These are phyloP conservation scores for Neonothopanus nambi DNA, from an alignment of 1,284 basidiomycete genomes.

Conservation along the genomic window DNA sequence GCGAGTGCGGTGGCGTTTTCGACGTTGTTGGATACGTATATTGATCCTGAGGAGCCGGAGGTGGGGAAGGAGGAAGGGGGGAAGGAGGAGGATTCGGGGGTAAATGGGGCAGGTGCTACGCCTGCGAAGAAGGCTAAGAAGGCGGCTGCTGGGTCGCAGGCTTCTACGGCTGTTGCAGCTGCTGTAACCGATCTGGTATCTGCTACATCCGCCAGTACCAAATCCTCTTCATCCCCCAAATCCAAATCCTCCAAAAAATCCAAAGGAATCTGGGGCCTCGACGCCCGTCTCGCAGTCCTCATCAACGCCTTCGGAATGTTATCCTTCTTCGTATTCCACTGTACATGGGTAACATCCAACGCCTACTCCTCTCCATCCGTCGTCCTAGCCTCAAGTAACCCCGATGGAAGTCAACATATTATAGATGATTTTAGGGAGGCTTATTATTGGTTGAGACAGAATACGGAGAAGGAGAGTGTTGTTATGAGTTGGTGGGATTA, in stretches of 20 bases:
- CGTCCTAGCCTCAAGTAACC: conserved; percentile 81
- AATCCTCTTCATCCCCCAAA: conserved; percentile 18
- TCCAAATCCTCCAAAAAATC: conserved; percentile 25
- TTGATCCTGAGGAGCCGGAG: conserved; percentile 71
- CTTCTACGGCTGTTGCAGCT: conserved; percentile 21
- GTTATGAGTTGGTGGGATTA: conserved; percentile 99
- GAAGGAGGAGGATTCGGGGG: conserved; percentile 27
- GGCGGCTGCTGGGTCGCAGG: conserved; percentile 29
- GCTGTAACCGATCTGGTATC: conserved; percentile 43
- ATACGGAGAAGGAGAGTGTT: conserved; percentile 89
- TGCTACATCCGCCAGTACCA: conserved; percentile 37
- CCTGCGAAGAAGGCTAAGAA: conserved; percentile 56
- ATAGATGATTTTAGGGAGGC: conserved; percentile 99
- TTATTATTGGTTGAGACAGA: conserved; percentile 99
- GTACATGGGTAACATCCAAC: conserved; percentile 93
- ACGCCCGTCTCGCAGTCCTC: conserved; percentile 80
- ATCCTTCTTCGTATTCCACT: conserved; percentile 91
- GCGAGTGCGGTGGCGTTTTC: conserved; percentile 90
- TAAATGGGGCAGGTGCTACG: conserved; percentile 26
- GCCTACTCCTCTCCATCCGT: conserved; percentile 99
- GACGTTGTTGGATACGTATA: conserved; percentile 85
- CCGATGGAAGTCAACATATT: conserved; percentile 90
- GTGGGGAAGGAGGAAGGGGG: conserved; percentile 31
- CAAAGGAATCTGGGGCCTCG: conserved; percentile 82
- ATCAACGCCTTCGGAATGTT: conserved; percentile 81